Evolutionary conservation across 805 yeast genomes (phyloP).

Genomic region (Monosporozyma aerobia): DNA sequence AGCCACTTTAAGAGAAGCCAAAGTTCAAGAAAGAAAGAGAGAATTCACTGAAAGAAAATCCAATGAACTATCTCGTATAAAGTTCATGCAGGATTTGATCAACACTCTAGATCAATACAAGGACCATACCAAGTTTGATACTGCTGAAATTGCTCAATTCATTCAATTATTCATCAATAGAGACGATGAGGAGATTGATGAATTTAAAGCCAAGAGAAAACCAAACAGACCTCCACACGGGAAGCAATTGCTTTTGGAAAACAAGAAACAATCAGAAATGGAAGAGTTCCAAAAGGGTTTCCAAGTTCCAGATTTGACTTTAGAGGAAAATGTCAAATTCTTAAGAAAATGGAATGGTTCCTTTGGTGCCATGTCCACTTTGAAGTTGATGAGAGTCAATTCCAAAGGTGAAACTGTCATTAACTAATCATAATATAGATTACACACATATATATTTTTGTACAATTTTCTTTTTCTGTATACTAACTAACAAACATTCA

Average conservation of each 20-base stretch:
- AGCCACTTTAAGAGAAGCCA: slow-evolving; percentile 79
- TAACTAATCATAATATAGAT: slow-evolving; percentile 7
- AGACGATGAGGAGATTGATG: slow-evolving; percentile 67
- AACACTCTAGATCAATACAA: slow-evolving; percentile 30
- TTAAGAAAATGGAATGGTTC: slow-evolving; percentile 76
- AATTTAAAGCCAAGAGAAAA: slow-evolving; percentile 53
- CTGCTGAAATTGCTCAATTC: slow-evolving; percentile 49
- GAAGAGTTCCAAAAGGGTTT: slow-evolving; percentile 62
- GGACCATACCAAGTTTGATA: slow-evolving; percentile 35
- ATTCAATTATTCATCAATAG: slow-evolving; percentile 55
- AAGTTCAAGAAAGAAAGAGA: slow-evolving; percentile 51
- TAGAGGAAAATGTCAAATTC: slow-evolving; percentile 45
- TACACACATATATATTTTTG: neutral
- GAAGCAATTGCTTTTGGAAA: slow-evolving; percentile 59
- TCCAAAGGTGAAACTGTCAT: slow-evolving; percentile 20
- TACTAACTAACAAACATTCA: neutral
- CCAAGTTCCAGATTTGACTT: slow-evolving; percentile 62
- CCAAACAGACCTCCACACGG: slow-evolving; percentile 80
- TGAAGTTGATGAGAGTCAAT: slow-evolving; percentile 39
- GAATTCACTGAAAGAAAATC: slow-evolving; percentile 50
- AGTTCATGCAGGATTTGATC: slow-evolving; percentile 53
- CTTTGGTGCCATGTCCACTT: slow-evolving; percentile 61
- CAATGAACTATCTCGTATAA: slow-evolving; percentile 48
- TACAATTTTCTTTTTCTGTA: neutral
- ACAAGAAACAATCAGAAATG: slow-evolving; percentile 49